Conservation (phyloP, 805 yeast genomes). For the Pichia californica region DNA sequence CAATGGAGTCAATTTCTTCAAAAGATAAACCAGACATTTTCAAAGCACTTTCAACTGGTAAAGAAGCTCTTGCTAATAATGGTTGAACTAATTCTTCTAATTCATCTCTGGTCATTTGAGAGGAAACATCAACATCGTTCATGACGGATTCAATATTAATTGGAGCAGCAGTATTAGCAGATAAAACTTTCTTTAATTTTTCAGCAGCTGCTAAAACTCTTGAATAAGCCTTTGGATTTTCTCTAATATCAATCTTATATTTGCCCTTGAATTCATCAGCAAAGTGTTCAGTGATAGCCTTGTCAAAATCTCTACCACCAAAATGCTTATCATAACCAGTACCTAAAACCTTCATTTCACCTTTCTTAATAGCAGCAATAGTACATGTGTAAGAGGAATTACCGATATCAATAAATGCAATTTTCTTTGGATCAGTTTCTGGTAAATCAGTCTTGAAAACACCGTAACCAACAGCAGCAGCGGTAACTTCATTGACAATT, state of each 20-base stretch:
- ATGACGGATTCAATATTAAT: constrained; percentile 92
- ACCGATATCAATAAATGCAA: constrained; percentile 95
- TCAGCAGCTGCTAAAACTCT: constrained; percentile 91
- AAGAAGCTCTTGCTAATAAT: constrained; percentile 64
- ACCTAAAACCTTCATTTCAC: constrained; percentile 90
- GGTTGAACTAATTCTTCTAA: constrained; percentile 87
- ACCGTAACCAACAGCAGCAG: constrained; percentile 99
- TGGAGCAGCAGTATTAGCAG: constrained; percentile 94
- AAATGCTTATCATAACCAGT: constrained; percentile 92
- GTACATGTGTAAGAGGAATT: constrained; percentile 91
- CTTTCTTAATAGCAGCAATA: constrained; percentile 87
- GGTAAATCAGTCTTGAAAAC: constrained; percentile 96
- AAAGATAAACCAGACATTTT: constrained; percentile 66
- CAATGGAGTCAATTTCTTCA: constrained; percentile 82
- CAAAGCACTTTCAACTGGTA: constrained; percentile 78
- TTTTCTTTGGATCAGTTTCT: constrained; percentile 83
- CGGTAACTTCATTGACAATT: constrained; percentile 94
- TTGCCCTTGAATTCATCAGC: constrained; percentile 87
- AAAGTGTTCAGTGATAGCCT: constrained; percentile 89
- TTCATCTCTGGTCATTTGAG: constrained; percentile 83
- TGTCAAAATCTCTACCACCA: constrained; percentile 97
- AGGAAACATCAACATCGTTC: constrained; percentile 94
- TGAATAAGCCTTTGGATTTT: constrained; percentile 91
- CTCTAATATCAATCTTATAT: constrained; percentile 87
- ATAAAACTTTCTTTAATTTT: constrained; percentile 88